Evolutionary conservation across 306 rosid species (phyloP), one percentile per base, ranked within the genome.

Genomic region (Fagus crenata): DNA sequence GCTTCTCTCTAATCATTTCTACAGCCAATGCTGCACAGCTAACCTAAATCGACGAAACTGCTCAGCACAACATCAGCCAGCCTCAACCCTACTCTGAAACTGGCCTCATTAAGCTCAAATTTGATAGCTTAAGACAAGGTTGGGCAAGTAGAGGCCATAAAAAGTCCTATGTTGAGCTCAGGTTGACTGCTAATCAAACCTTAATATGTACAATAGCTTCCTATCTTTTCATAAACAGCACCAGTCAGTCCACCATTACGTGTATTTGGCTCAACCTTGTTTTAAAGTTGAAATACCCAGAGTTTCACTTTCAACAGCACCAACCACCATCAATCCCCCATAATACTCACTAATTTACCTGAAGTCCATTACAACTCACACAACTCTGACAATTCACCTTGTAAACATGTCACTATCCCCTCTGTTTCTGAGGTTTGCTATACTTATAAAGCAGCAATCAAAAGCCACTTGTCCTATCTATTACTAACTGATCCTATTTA

Each of bases 401-500:
- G 1, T 7, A 41, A 18, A 51, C 2, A 68, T 36, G 18, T n/a
- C 49, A 41, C 8, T 42, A 67, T 6, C 68, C 15, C 74, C 53
- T 60, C 49, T 53, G 8, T 65, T 73, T 53, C 53, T 2, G 39
- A 31, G 64, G 4, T 22, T 43, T 53, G 36, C n/a, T 79, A 1
- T 2, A 2, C 35, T 37, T 36, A 61, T 61, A 75, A 31, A 67
- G 43, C 55, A 9, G 41, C 55, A 73, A 8, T 55, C 40, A 17
- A 22, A 58, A 64, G 70, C 43, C 3, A 60, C 67, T 60, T 4
- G 58, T 58, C 53, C n/a, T 58, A 56, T 80, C 32, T 40, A 46
- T 68, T 67, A 58, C 32, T 43, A 69, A 46, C 14, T 60, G 22
- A 68, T 74, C 63, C n/a, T 58, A 56, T 69, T 39, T 31, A 46